Evolutionary conservation across 1,284 basidiomycete genomes (phyloP).

Genomic region (Sphagnurus paluster): DNA sequence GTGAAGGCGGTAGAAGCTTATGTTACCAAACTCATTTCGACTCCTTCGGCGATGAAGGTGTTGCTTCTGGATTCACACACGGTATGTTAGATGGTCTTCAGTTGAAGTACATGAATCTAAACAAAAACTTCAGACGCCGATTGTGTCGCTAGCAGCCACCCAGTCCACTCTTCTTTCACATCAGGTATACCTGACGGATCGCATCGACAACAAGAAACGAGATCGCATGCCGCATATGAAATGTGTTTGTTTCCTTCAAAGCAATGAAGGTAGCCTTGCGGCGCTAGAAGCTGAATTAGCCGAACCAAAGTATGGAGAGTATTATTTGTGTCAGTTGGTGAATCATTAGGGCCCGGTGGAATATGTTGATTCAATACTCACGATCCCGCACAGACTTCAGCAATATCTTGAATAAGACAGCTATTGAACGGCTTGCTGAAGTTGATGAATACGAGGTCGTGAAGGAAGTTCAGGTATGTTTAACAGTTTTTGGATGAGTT

Average conservation of each 20-base stretch:
- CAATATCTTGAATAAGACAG: conserved; percentile 86
- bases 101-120: background rate
- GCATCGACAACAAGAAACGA: conserved; percentile 89
- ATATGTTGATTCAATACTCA: conserved; percentile 23
- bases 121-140: conserved; percentile 77
- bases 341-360: conserved; percentile 37
- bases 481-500: conserved; percentile 3
- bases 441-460: conserved; percentile 97
- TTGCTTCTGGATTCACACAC: conserved; percentile 94
- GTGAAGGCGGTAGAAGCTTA: conserved; percentile 95
- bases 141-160: conserved; percentile 93
- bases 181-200: conserved; percentile 97
- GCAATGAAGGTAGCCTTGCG: conserved; percentile 78
- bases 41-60: conserved; percentile 94
- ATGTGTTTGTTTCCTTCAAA: conserved; percentile 92
- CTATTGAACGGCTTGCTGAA: conserved; percentile 92
- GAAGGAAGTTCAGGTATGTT: conserved; percentile 87
- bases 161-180: conserved; percentile 94
- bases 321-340: conserved; percentile 95
- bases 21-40: conserved; percentile 86
- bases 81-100: conserved; percentile 45
- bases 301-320: conserved; percentile 93
- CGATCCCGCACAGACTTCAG: conserved; percentile 76
- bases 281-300: conserved; percentile 83
- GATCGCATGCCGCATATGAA: conserved; percentile 95